phyloP scores from a whole-genome alignment of 257 asterid species.

The Solanum peruvianum region DNA sequence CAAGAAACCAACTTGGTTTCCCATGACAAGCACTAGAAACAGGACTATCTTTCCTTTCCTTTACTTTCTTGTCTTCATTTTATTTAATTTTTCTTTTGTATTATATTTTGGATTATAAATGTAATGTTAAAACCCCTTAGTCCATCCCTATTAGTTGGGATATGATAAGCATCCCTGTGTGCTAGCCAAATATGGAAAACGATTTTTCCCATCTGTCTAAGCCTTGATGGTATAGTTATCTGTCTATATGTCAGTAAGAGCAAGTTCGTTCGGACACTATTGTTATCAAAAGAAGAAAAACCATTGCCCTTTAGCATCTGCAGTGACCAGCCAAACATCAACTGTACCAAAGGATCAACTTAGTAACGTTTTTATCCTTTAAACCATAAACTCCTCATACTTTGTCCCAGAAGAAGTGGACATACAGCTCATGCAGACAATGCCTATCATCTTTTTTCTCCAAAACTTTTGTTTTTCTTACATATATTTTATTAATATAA shows the following conservation, averaged over 20 bases:
- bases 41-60: neutral
- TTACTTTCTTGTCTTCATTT: neutral
- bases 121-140: neutral
- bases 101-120: neutral
- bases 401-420: neutral
- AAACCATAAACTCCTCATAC: neutral
- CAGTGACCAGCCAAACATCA: neutral
- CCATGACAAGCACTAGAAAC: neutral
- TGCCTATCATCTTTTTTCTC: neutral
- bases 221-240: neutral
- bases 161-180: neutral
- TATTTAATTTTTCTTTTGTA: neutral
- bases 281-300: neutral
- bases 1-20: slow-evolving; percentile 9
- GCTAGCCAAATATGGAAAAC: neutral
- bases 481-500: neutral
- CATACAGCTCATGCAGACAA: neutral
- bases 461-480: neutral
- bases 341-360: neutral
- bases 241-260: neutral
- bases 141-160: neutral
- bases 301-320: neutral
- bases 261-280: neutral
- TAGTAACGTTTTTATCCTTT: neutral
- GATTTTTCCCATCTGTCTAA: neutral